Conservation (phyloP, 192 early-diverging fungal species). For the Podila horticola region DNA sequence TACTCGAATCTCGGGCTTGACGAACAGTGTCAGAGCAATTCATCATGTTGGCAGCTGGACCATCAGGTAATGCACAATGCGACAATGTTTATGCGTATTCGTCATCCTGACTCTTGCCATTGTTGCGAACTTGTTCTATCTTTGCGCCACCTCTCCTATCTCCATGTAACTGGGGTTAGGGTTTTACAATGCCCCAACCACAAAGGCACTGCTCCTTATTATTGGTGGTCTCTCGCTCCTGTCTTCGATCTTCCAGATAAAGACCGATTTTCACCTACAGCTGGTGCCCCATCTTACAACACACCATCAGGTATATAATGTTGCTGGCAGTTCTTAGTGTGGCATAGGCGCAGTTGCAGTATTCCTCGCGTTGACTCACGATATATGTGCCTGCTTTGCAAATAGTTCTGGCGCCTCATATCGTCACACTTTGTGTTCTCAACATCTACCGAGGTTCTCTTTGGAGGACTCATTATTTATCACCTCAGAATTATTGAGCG, state of each 20-base stretch:
- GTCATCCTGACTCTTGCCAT: too few species aligned
- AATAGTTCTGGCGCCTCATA: conserved; percentile 71
- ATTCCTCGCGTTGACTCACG: neutral
- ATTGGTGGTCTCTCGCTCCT: conserved; percentile 61
- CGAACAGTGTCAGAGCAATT: too few species aligned
- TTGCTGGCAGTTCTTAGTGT: too few species aligned
- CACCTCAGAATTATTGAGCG: conserved; percentile 69
- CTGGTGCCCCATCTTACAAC: conserved; percentile 66
- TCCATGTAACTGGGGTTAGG: conserved; percentile 38
- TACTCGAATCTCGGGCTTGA: neutral
- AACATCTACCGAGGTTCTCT: conserved; percentile 67
- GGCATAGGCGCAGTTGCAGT: neutral
- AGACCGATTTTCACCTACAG: conserved; percentile 63
- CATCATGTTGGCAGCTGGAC: conserved; percentile 41
- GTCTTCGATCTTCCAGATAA: conserved; percentile 59
- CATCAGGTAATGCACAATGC: conserved; percentile 21
- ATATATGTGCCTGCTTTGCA: neutral
- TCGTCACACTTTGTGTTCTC: conserved; percentile 64
- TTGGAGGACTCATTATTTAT: conserved; percentile 68
- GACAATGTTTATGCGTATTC: too few species aligned
- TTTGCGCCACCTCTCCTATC: neutral
- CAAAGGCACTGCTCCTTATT: conserved; percentile 62
- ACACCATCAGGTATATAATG: conserved; percentile 64
- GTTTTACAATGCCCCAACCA: conserved; percentile 72
- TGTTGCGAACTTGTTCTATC: neutral